Evolutionary conservation across 805 yeast species (phyloP).

Genomic region (Cyberlindnera bimundalis): DNA sequence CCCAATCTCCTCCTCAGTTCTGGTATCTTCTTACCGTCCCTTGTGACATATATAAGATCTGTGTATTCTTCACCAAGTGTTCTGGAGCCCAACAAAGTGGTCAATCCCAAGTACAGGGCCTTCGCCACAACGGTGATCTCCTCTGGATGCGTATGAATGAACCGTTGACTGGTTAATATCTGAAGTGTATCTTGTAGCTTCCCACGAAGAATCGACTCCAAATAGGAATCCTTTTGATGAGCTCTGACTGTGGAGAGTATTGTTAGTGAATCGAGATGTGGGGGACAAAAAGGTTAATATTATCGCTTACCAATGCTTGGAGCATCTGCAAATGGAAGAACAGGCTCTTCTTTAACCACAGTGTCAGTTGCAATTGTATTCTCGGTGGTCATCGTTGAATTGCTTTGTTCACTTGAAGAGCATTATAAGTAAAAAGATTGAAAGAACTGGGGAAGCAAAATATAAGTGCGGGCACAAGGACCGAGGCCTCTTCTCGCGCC

Average conservation of each 20-base stretch:
- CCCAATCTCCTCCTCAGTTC: constrained; percentile 44
- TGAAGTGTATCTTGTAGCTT: constrained; percentile 57
- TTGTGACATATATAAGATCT: constrained; percentile 64
- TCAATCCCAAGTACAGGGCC: constrained; percentile 61
- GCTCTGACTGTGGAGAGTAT: constrained; percentile 59
- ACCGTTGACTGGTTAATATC: constrained; percentile 54
- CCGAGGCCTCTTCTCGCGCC: too few relatives aligned
- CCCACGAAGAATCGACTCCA: constrained; percentile 50
- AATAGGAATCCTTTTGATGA: constrained; percentile 82
- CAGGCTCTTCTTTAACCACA: too few relatives aligned
- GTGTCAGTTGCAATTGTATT: too few relatives aligned
- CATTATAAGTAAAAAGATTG: too few relatives aligned
- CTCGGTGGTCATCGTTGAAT: too few relatives aligned
- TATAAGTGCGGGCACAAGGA: too few relatives aligned
- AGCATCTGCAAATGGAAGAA: constrained; percentile 74
- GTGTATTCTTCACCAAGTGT: constrained; percentile 95
- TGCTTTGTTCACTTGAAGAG: too few relatives aligned
- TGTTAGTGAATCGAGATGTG: constrained; percentile 10
- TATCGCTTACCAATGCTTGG: constrained; percentile 77
- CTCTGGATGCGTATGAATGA: constrained; percentile 57
- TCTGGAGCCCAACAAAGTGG: constrained; percentile 72
- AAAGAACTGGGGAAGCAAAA: too few relatives aligned
- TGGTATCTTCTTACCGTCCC: constrained; percentile 50
- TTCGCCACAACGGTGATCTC: constrained; percentile 59
- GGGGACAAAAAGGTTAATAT: too few relatives aligned